Evolutionary conservation across 306 rosid genomes (phyloP), one percentile per base, ranked within the genome.

Genomic region (Inga oerstediana): DNA sequence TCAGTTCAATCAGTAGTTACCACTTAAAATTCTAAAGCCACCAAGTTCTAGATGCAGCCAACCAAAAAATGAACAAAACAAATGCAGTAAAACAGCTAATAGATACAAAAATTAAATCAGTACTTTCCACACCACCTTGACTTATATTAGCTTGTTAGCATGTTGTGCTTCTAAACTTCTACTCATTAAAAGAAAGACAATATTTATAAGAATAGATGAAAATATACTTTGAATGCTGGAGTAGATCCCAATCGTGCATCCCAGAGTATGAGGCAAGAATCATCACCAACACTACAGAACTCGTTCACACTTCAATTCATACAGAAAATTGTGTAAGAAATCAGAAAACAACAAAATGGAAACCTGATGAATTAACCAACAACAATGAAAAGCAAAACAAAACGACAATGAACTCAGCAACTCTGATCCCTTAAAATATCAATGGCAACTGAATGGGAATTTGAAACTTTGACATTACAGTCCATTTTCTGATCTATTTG

Each of bases 261-360:
- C 99, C 99, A 97, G 22, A 97, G 83, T 79, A 97, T 90, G 83
- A 97, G 99, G 88, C 97, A 88, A 66, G 98, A 90, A 87, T 97
- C 99, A 62, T 97, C 99, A 75, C 99, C 99, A n/a, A 97, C 99
- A 73, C 99, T 97, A 79, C 99, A 97, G 81, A 97, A 97, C 89
- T 97, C 98, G 85, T 87, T 94, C 64, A 91, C 86, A 86, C 98
- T 93, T 76, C 88, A 82, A 24, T 71, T 43, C 72, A 82, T 35
- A 52, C 22, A 41, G 45, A 76, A 73, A 80, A 76, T 69, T 46
- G 70, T 14, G 41, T 13, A 46, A 41, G 52, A 77, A 11, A 59
- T 88, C 32, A 83, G 81, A 77, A 68, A 59, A 73, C 10, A 5
- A 72, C 46, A 51, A 43, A 76, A 69, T 8, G 49, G 46, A 74